Conservation (phyloP, 116 monocot genomes). For the Iris pallida region DNA sequence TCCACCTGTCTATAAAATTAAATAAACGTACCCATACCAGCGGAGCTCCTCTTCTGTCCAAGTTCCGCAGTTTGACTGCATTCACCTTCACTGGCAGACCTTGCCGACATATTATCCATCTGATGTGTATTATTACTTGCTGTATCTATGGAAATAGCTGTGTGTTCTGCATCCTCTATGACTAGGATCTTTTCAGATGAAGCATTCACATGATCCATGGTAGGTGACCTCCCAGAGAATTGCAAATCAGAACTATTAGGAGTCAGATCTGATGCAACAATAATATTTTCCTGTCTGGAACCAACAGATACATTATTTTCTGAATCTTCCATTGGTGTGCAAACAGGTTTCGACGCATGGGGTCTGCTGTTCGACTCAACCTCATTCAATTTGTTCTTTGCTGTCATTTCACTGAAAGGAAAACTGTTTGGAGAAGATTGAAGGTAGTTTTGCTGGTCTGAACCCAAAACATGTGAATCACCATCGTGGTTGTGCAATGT, state of each 20-base stretch:
- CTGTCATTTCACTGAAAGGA: conserved; percentile 14
- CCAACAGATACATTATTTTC: conserved; percentile 8
- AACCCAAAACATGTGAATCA: conserved; percentile 11
- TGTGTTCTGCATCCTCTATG: conserved; percentile 3
- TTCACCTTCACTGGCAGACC: conserved; percentile 35
- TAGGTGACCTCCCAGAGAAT: neutral
- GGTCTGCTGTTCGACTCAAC: conserved; percentile 1
- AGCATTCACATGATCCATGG: conserved; percentile 5
- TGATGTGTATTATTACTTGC: conserved; percentile 16
- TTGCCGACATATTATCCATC: conserved; percentile 10
- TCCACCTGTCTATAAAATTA: neutral
- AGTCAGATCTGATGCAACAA: conserved; percentile 5
- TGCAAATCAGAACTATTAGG: conserved; percentile 8
- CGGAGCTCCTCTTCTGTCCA: conserved; percentile 10
- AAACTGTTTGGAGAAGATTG: conserved; percentile 9
- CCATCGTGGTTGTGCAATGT: conserved; percentile 23
- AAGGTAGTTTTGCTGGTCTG: conserved; percentile 10
- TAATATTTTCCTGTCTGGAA: conserved; percentile 11
- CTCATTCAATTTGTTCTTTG: conserved; percentile 6
- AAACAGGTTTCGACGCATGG: conserved; percentile 11
- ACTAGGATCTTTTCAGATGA: conserved; percentile 10
- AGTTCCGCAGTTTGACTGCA: conserved; percentile 4
- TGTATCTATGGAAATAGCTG: conserved; percentile 2
- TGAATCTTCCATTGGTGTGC: conserved; percentile 2
- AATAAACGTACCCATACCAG: conserved; percentile 45